A percentile compares a stretch with the other conserved stretches of the same genome.
Evolutionary conservation across 1,284 basidiomycete genomes (phyloP).

Genomic region (Ustilago nuda): DNA sequence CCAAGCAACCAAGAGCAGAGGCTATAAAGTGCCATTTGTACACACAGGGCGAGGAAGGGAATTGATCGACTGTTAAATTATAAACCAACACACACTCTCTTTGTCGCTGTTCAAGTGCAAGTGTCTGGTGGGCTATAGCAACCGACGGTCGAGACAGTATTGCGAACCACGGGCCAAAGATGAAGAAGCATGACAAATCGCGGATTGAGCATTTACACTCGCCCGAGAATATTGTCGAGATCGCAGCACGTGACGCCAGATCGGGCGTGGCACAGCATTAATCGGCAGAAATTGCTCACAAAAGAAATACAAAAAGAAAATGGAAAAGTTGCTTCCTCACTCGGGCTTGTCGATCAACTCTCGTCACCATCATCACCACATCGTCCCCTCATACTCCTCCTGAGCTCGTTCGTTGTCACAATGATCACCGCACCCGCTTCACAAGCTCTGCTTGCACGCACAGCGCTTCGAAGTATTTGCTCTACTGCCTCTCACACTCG

Average conservation of each 20-base stretch:
- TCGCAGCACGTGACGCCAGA: not conserved
- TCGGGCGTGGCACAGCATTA: not conserved
- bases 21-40: too few species aligned
- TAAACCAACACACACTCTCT: too few species aligned
- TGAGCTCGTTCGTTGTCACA: not conserved
- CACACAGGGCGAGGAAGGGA: too few species aligned
- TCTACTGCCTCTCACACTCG: constrained; percentile 5
- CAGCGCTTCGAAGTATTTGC: constrained; percentile 19
- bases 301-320: too few species aligned
- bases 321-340: constrained; percentile 12
- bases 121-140: too few species aligned
- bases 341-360: not conserved
- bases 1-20: too few species aligned
- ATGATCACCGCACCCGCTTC: constrained; percentile 37
- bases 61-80: too few species aligned
- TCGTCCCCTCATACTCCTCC: not conserved
- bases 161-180: too few species aligned
- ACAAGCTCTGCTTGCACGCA: constrained; percentile 27
- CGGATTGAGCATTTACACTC: too few species aligned
- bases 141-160: too few species aligned
- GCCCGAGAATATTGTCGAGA: not conserved
- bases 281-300: not conserved
- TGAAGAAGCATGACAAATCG: too few species aligned
- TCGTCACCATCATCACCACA: not conserved
- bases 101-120: too few species aligned